A percentile compares a stretch with the other conserved stretches of the same genome.
Evolutionary conservation across 805 yeast genomes (phyloP).

Genomic region (Ogataea zsoltii): DNA sequence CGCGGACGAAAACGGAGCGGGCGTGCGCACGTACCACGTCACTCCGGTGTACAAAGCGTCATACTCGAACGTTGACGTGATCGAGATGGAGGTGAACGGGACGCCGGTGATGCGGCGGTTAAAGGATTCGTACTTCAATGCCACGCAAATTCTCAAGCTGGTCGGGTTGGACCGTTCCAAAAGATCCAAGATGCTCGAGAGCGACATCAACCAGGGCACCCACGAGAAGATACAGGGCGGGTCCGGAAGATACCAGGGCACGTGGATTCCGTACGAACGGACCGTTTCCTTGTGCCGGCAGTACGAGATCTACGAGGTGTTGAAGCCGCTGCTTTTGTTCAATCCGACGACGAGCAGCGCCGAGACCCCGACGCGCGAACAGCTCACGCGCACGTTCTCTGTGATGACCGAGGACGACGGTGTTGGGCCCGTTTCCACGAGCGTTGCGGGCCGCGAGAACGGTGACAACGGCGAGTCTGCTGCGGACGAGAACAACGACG

Average conservation of each 20-base stretch:
- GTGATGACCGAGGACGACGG: slow-evolving; percentile 26
- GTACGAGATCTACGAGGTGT: slow-evolving; percentile 54
- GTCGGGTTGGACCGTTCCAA: slow-evolving; percentile 68
- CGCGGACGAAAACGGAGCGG: neutral
- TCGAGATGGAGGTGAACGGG: slow-evolving; percentile 61
- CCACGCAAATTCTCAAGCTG: slow-evolving; percentile 68
- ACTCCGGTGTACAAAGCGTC: slow-evolving; percentile 55
- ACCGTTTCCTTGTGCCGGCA: slow-evolving; percentile 61
- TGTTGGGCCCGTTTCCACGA: neutral
- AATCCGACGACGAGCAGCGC: slow-evolving; percentile 39
- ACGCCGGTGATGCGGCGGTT: slow-evolving; percentile 68
- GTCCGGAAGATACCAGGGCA: slow-evolving; percentile 73
- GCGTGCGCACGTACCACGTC: slow-evolving; percentile 21
- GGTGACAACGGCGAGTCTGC: neutral
- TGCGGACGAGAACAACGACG: neutral
- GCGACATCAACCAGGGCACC: slow-evolving; percentile 60
- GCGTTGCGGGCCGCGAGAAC: neutral
- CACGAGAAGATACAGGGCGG: slow-evolving; percentile 77
- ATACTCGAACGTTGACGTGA: slow-evolving; percentile 60
- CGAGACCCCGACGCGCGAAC: slow-evolving; percentile 51
- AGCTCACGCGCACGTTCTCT: slow-evolving; percentile 26
- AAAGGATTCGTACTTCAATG: slow-evolving; percentile 66
- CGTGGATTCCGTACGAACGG: slow-evolving; percentile 67
- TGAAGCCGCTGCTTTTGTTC: slow-evolving; percentile 50
- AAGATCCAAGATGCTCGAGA: slow-evolving; percentile 62